Conservation (phyloP, 805 yeast species). For the Candida ovalis region DNA sequence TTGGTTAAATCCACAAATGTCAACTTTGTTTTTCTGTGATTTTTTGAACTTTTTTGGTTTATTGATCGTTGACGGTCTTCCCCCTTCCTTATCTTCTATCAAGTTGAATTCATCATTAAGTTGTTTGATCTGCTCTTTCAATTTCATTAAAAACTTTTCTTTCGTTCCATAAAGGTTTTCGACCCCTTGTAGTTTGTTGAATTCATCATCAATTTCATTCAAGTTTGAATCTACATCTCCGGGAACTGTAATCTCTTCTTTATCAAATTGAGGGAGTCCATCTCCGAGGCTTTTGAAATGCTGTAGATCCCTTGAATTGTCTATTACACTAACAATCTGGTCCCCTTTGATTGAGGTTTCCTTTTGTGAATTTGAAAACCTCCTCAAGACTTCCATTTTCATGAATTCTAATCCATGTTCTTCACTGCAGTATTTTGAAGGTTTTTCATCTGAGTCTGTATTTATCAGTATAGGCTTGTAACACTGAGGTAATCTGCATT, state of each 20-base stretch:
- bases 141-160: constrained; percentile 24
- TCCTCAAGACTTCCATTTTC: constrained; percentile 24
- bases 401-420: constrained; percentile 62
- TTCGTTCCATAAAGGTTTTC: constrained; percentile 13
- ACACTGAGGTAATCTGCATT: constrained; percentile 64
- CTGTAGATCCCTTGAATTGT: constrained; percentile 11
- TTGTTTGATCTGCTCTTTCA: constrained; percentile 35
- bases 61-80: neutral
- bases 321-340: constrained; percentile 16
- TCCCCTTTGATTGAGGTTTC: constrained; percentile 7
- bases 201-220: constrained; percentile 16
- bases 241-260: constrained; percentile 7
- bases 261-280: constrained; percentile 39
- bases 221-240: constrained; percentile 12
- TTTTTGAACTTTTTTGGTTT: constrained; percentile 17
- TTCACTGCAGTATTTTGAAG: constrained; percentile 69
- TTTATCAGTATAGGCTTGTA: constrained; percentile 43
- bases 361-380: constrained; percentile 10
- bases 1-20: constrained; percentile 51
- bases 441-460: constrained; percentile 19
- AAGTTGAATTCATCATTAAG: constrained; percentile 35
- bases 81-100: constrained; percentile 6
- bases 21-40: constrained; percentile 30
- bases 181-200: constrained; percentile 14
- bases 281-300: constrained; percentile 32